phyloP scores from a whole-genome alignment of 2,329 filamentous ascomycete genomes.

The Ascosphaera acerosa region DNA sequence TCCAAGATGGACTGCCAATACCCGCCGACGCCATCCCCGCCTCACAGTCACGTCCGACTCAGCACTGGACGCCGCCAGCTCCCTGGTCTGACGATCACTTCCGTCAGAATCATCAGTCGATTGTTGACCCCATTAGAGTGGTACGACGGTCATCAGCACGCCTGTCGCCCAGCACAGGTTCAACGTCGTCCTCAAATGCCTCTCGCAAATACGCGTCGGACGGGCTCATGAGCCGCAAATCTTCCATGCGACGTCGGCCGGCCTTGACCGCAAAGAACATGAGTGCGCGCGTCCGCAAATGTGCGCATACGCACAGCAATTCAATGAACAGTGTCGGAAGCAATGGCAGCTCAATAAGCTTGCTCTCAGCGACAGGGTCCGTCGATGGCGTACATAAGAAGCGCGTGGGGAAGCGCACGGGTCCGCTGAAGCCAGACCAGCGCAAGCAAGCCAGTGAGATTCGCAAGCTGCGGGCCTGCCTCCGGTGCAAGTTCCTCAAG shows the following conservation, averaged over 20 bases:
- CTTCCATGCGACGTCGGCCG: too few relatives aligned
- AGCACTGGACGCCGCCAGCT: too few relatives aligned
- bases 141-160: too few relatives aligned
- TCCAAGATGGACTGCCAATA: too few relatives aligned
- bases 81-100: too few relatives aligned
- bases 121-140: too few relatives aligned
- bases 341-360: conserved; percentile 47
- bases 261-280: too few relatives aligned
- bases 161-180: conserved; percentile 27
- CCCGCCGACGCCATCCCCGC: too few relatives aligned
- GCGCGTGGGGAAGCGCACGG: conserved; percentile 73
- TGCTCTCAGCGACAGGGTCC: conserved; percentile 55
- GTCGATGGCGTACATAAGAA: too few relatives aligned
- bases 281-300: too few relatives aligned
- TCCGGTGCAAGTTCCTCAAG: conserved; percentile 96
- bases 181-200: conserved; percentile 35
- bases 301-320: conserved; percentile 51
- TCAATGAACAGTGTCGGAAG: conserved; percentile 69
- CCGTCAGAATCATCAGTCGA: too few relatives aligned
- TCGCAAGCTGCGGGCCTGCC: conserved; percentile 73
- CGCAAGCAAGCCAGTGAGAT: conserved; percentile 93
- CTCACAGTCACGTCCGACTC: too few relatives aligned
- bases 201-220: conserved; percentile 36
- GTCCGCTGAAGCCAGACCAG: conserved; percentile 76
- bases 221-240: conserved; percentile 39